Percentiles rank a stretch among this genome's conserved stretches.
These are phyloP conservation scores for Neonectria sp. DNA, from an alignment of 2,329 filamentous ascomycete species.

Conservation along the genomic window DNA sequence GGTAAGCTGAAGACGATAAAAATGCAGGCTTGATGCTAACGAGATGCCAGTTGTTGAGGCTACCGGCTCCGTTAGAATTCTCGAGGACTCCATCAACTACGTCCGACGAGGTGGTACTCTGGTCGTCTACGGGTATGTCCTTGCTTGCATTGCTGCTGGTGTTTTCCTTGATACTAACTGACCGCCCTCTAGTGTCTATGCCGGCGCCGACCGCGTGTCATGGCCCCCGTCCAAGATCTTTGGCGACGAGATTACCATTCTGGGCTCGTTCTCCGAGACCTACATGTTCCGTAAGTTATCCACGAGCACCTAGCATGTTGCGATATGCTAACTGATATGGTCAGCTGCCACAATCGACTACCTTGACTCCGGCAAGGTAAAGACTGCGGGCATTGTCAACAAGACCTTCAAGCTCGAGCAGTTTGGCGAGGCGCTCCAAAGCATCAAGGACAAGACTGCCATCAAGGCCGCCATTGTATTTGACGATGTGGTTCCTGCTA, in stretches of 20 bases:
- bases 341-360: slow-evolving; percentile 64
- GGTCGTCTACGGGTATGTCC: slow-evolving; percentile 72
- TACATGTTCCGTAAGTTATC: slow-evolving; percentile 74
- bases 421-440: slow-evolving; percentile 78
- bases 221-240: slow-evolving; percentile 83
- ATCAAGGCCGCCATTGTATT: slow-evolving; percentile 84
- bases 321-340: slow-evolving; percentile 11
- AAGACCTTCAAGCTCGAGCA: slow-evolving; percentile 82
- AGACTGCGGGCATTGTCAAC: slow-evolving; percentile 79
- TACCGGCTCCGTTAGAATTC: slow-evolving; percentile 77
- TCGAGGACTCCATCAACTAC: slow-evolving; percentile 80
- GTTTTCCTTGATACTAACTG: slow-evolving; percentile 16
- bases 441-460: slow-evolving; percentile 79
- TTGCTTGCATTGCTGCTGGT: background rate
- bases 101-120: slow-evolving; percentile 80
- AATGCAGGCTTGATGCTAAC: slow-evolving; percentile 32
- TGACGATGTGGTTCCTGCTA: slow-evolving; percentile 60
- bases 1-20: slow-evolving; percentile 52
- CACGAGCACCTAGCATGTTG: background rate
- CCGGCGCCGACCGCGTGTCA: slow-evolving; percentile 72
- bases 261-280: slow-evolving; percentile 81
- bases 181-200: slow-evolving; percentile 68
- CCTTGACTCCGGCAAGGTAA: slow-evolving; percentile 72
- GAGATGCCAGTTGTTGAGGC: slow-evolving; percentile 71
- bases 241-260: slow-evolving; percentile 78